Percentiles rank a stretch among this genome's conserved stretches.
Evolutionary conservation across 352 stramenopile species (phyloP).

Genomic region (Peronospora farinosa): DNA sequence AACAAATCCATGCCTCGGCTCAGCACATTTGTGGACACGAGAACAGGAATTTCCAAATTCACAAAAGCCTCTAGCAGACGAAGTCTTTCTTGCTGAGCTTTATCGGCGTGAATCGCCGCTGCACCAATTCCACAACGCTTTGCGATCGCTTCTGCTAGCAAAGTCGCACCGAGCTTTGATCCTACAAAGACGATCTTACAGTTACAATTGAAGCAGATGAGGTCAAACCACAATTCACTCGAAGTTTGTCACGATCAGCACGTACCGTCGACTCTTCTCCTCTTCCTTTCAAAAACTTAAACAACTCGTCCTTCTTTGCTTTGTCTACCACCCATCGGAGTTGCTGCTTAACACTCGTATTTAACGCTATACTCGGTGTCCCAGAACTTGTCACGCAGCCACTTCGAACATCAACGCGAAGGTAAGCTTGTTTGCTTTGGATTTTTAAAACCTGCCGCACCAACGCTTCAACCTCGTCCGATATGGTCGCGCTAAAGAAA

Average conservation of each 20-base stretch:
- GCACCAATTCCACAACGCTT: slow-evolving; percentile 33
- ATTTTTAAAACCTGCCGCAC: slow-evolving; percentile 31
- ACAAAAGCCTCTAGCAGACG: slow-evolving; percentile 54
- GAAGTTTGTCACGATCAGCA: background rate
- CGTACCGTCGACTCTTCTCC: slow-evolving; percentile 40
- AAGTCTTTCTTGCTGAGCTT: slow-evolving; percentile 51
- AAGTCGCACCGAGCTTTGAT: slow-evolving; percentile 51
- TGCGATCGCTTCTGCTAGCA: slow-evolving; percentile 51
- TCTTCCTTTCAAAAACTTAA: slow-evolving; percentile 35
- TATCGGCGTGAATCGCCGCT: slow-evolving; percentile 57
- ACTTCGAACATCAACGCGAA: slow-evolving; percentile 31
- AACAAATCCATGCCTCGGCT: slow-evolving; percentile 67
- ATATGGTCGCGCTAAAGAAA: slow-evolving; percentile 58
- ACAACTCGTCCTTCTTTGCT: slow-evolving; percentile 52
- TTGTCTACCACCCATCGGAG: slow-evolving; percentile 52
- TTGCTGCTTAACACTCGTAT: slow-evolving; percentile 29
- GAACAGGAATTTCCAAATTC: slow-evolving; percentile 34
- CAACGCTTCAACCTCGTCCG: slow-evolving; percentile 32
- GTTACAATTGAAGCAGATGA: slow-evolving; percentile 5
- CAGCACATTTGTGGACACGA: slow-evolving; percentile 69
- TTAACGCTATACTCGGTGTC: slow-evolving; percentile 18
- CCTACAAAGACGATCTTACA: slow-evolving; percentile 67
- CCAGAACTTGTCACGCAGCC: background rate
- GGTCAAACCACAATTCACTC: slow-evolving; percentile 1
- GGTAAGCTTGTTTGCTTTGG: slow-evolving; percentile 15